phyloP scores from a whole-genome alignment of 768 basidiomycete genomes.

The Omphalotus guepiniiformis region DNA sequence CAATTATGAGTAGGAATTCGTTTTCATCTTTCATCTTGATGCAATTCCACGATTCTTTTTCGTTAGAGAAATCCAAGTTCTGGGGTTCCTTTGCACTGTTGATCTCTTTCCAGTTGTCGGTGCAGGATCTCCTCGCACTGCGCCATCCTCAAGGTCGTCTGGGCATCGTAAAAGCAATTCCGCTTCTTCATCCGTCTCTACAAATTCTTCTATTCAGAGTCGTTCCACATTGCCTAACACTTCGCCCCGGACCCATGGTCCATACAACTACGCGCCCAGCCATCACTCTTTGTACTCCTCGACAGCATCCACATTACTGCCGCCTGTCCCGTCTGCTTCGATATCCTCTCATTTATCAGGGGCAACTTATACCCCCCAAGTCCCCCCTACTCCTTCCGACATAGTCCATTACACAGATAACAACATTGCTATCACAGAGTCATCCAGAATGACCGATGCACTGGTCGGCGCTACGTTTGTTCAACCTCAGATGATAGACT shows the following conservation, averaged over 20 bases:
- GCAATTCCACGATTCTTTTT: constrained; percentile 11
- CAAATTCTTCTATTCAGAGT: neutral
- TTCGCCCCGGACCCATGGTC: constrained; percentile 9
- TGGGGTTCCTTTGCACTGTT: constrained; percentile 72
- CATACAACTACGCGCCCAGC: constrained; percentile 20
- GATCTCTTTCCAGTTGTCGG: constrained; percentile 65
- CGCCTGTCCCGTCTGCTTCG: too few relatives aligned
- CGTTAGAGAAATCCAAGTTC: constrained; percentile 53
- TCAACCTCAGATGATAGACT: constrained; percentile 50
- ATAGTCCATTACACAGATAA: constrained; percentile 39
- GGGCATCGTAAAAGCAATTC: constrained; percentile 9
- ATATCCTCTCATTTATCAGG: too few relatives aligned
- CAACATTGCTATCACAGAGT: constrained; percentile 39
- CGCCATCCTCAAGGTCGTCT: constrained; percentile 19
- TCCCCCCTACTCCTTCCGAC: constrained; percentile 18
- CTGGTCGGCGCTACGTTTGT: constrained; percentile 62
- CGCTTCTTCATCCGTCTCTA: neutral
- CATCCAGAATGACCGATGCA: constrained; percentile 45
- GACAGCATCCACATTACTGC: neutral
- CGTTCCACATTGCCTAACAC: neutral
- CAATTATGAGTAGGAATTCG: constrained; percentile 39
- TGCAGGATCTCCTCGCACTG: constrained; percentile 11
- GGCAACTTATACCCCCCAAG: neutral
- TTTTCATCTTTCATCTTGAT: neutral
- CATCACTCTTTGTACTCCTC: constrained; percentile 12